Evolutionary conservation across 345 rosid species (phyloP).

Genomic region (Turnera subulata): DNA sequence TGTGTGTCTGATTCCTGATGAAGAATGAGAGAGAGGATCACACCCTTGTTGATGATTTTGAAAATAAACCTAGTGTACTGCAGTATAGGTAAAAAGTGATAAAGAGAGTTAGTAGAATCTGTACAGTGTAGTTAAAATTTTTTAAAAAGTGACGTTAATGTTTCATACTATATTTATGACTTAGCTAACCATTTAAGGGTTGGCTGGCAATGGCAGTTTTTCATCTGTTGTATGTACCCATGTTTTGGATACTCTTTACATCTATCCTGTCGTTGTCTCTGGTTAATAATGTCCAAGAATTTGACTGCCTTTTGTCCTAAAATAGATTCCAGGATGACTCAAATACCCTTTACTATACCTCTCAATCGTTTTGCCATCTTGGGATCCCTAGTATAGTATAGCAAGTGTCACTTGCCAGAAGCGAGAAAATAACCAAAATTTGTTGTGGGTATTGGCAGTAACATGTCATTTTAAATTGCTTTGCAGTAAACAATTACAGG

Average conservation of each 20-base stretch:
- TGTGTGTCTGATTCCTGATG: not conserved
- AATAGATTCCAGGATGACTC: no score
- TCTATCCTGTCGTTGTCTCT: not conserved
- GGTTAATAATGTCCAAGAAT: constrained; percentile 26
- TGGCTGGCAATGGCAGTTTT: constrained; percentile 13
- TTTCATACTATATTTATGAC: constrained; percentile 32
- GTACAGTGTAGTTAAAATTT: not conserved
- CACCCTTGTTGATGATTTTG: not conserved
- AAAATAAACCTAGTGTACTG: not conserved
- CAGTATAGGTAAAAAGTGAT: not conserved
- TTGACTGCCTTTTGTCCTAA: constrained; percentile 17
- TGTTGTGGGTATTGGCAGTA: no score
- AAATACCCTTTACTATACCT: no score
- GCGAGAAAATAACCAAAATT: no score
- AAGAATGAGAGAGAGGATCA: constrained; percentile 5
- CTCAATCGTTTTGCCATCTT: no score
- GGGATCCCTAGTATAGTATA: no score
- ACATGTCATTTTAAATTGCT: no score
- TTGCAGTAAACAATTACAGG: no score
- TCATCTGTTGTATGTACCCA: not conserved
- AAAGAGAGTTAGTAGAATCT: not conserved
- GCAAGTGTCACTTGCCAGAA: no score
- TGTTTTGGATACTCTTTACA: not conserved
- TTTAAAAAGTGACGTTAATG: not conserved
- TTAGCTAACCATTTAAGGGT: constrained; percentile 27